A percentile compares a stretch with the other conserved stretches of the same genome.
These are phyloP conservation scores for Cyclostephanos invisitatus DNA, from an alignment of 108 stramenopile genomes.

Conservation along the genomic window DNA sequence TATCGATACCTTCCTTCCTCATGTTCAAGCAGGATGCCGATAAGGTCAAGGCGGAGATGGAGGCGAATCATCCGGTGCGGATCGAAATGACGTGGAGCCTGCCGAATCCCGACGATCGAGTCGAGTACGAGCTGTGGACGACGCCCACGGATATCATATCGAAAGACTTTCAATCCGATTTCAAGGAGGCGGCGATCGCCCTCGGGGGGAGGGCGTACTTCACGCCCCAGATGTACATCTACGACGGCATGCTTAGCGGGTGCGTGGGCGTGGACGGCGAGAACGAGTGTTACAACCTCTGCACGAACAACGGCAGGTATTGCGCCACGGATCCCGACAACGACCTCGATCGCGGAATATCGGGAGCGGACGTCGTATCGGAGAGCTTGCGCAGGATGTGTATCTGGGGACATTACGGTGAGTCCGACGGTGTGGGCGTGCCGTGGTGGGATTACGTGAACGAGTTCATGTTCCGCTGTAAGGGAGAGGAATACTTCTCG, in stretches of 20 bases:
- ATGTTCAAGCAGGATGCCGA: constrained; percentile 85
- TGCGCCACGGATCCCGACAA: constrained; percentile 90
- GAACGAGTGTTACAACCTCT: constrained; percentile 76
- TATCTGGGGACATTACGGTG: constrained; percentile 74
- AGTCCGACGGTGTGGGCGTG: constrained; percentile 67
- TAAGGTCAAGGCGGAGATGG: constrained; percentile 57
- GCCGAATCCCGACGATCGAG: constrained; percentile 84
- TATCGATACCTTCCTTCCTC: constrained; percentile 87
- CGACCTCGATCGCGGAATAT: constrained; percentile 67
- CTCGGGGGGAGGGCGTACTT: constrained; percentile 81
- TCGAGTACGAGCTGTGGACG: constrained; percentile 89
- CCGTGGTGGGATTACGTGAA: constrained; percentile 90
- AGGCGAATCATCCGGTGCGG: constrained; percentile 61
- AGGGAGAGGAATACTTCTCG: constrained; percentile 56
- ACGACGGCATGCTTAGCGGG: constrained; percentile 75
- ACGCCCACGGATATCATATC: constrained; percentile 69
- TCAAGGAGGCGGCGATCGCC: constrained; percentile 68
- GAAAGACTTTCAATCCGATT: constrained; percentile 69
- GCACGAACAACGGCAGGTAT: constrained; percentile 93
- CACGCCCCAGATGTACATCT: constrained; percentile 89
- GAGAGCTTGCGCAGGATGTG: constrained; percentile 88
- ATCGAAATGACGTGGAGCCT: constrained; percentile 87
- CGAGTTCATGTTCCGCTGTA: constrained; percentile 72
- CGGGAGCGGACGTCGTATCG: constrained; percentile 83
- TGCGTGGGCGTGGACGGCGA: constrained; percentile 52